Base-by-base conservation (phyloP, 2,329 filamentous ascomycete species). In the Myriosclerotinia duriaeana region DNA sequence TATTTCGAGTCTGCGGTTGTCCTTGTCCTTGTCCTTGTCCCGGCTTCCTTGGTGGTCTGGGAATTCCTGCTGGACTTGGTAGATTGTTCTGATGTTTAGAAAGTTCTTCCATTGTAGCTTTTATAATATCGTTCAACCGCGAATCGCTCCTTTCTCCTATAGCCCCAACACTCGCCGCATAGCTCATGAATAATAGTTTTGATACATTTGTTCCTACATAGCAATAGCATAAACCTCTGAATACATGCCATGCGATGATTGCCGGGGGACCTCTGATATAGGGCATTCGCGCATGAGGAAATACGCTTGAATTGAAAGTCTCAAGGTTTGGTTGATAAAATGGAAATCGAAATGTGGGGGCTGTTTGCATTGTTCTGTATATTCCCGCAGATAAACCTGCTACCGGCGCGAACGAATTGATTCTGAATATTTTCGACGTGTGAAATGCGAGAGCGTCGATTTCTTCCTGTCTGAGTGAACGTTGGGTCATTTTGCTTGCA, bases 261-360 rank as follows among this genome's bases (percentile, higher is more conserved):
- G 74, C 73, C 1, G 53, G 62, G 2, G 17, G 1, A 4, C 71
- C 73, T 53, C 44, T 70, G 5, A 76, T 15, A 2, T 69, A 30
- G 7, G 66, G 55, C 9, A 67, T 26, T 30, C 26, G 59, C 2
- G 48, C 38, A 65, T 48, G 44, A n/a, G 71, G 71, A 53, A 73
- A 74, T 9, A 52, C 53, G 42, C 61, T 50, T 14, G 69, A 53
- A 14, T 70, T 68, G 63, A 76, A 74, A 9, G 38, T 71, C 36
- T 73, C 69, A 6, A 69, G 61, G 34, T 75, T 71, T n/a, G 73
- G 74, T 54, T 73, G 69, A 40, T 62, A 73, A 53, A 77, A 75
- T 8, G 75, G 75, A 66, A 75, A 75, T 54, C 70, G 69, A 56
- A 73, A 74, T 34, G 67, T 70, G 11, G 58, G 9, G 6, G 40